These are phyloP conservation scores for Cyclotella atomus DNA, from an alignment of 108 stramenopile species.

Conservation along the genomic window DNA sequence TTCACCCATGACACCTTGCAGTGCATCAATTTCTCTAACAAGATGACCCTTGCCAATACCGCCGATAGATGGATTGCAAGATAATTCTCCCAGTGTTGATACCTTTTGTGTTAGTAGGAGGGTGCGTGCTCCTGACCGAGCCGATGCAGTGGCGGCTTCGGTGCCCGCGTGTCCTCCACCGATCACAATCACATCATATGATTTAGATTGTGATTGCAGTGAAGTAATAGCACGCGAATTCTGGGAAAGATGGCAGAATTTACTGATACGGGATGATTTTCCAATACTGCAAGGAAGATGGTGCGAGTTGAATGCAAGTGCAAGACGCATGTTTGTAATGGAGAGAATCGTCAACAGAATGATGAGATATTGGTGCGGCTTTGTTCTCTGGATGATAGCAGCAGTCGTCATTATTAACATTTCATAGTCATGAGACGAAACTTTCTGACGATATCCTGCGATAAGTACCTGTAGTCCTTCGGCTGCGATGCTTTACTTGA, in stretches of 20 bases:
- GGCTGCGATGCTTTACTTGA: no score
- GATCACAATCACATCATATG: slow-evolving; percentile 92
- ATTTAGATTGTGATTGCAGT: slow-evolving; percentile 16
- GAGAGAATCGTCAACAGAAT: background rate
- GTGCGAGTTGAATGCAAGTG: background rate
- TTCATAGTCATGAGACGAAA: no score
- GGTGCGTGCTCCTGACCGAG: slow-evolving; percentile 91
- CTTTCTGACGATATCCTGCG: no score
- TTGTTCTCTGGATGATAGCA: no score
- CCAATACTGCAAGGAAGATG: background rate
- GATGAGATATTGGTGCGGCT: background rate
- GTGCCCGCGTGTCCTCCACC: slow-evolving; percentile 99
- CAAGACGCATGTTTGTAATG: background rate
- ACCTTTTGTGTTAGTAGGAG: slow-evolving; percentile 92
- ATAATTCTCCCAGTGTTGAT: slow-evolving; percentile 94
- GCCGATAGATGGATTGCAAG: slow-evolving; percentile 98
- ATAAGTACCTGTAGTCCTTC: no score
- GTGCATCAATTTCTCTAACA: slow-evolving; percentile 96
- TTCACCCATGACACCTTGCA: slow-evolving; percentile 95
- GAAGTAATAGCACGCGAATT: background rate
- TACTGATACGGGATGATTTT: background rate
- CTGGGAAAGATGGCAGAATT: background rate
- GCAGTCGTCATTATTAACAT: no score
- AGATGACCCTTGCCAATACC: slow-evolving; percentile 99
- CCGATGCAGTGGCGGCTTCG: slow-evolving; percentile 95